Evolutionary conservation across 306 rosid genomes (phyloP), one percentile per base, ranked within the genome.

Genomic region (Quercus robur): DNA sequence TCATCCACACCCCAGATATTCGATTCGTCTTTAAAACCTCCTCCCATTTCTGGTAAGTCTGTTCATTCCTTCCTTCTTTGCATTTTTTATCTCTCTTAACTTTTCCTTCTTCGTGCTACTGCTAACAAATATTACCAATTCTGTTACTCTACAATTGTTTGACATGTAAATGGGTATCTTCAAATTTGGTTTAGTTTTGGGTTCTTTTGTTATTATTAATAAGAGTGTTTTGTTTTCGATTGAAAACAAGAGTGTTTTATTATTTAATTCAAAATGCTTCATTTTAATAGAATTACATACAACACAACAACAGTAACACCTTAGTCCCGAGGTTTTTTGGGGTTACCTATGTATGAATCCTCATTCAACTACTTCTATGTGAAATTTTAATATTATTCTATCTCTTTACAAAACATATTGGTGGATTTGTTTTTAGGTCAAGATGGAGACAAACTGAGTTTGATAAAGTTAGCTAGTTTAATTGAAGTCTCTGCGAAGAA

Each of bases 401-500:
- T 82, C 78, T 41, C 15, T 67, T 67, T 19, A 67, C 72, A 18
- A 19, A 15, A 66, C 10, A 31, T 18, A 31, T 33, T 61, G 66
- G 69, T 81, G 72, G 71, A 41, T 41, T 41, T 66, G 79, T 84
- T 83, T 88, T 79, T 71, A 91, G 97, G 95, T 85, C 87, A 82
- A 88, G 92, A 90, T 66, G 88, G 93, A 82, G 97, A 91, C 19
- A 94, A 94, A 77, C 84, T 91, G 87, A 89, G 90, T 81, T 80
- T 94, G 78, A 91, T 94, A 61, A 89, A 90, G 81, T 87, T 94
- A 54, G 95, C 92, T 75, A 86, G 94, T 84, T 56, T 94, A 68
- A 91, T 94, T 81, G 98, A 94, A 78, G 91, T 87, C 35, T 89
- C 88, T 46, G 94, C 91, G 0, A 94, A 92, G 86, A 94, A 90